Percentiles rank a stretch among this genome's conserved stretches.
phyloP scores from a whole-genome alignment of 441 rosid species.

The Syzygium syzygioides region DNA sequence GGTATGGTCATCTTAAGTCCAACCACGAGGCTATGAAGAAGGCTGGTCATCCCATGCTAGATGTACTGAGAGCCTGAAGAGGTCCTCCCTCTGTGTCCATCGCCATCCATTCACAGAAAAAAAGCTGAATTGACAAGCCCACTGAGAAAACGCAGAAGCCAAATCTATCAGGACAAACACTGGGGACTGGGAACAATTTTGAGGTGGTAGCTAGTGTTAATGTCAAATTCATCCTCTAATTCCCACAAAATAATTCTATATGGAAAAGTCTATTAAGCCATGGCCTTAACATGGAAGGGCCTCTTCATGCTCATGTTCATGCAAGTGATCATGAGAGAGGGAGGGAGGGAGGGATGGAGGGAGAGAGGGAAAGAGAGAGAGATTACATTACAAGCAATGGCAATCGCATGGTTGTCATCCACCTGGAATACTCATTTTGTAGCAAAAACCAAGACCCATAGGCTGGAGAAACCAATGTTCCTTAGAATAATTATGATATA shows the following conservation, averaged over 20 bases:
- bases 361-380: background rate
- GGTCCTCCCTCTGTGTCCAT: background rate
- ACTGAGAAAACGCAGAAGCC: background rate
- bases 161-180: background rate
- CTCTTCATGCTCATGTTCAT: background rate
- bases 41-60: background rate
- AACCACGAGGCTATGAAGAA: background rate
- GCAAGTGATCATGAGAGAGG: background rate
- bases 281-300: background rate
- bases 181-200: background rate
- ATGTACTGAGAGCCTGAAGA: background rate
- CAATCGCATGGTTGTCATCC: background rate
- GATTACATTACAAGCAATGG: background rate
- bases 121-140: background rate
- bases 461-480: background rate
- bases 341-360: background rate
- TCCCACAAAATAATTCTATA: background rate
- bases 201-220: background rate
- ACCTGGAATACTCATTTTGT: background rate
- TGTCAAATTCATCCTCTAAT: background rate
- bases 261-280: background rate
- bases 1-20: background rate
- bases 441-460: background rate
- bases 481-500: background rate
- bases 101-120: background rate